These are phyloP conservation scores for Vigna trinervia DNA, from an alignment of 306 rosid genomes.

Conservation along the genomic window DNA sequence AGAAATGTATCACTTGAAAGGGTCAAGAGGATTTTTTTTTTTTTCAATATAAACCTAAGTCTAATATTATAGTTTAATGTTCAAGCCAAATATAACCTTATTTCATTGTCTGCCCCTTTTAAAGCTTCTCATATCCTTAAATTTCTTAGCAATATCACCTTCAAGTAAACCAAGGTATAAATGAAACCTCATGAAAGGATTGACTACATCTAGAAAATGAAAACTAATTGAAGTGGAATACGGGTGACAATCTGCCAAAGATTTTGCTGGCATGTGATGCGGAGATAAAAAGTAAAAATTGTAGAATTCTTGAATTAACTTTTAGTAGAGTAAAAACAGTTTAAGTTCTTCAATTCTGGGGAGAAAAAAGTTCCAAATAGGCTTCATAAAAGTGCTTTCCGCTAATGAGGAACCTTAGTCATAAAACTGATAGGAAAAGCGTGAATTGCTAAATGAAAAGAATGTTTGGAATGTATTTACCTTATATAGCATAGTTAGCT, in stretches of 20 bases:
- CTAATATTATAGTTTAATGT: conserved; percentile 13
- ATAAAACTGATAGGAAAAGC: conserved; percentile 17
- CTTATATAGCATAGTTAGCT: conserved; percentile 95
- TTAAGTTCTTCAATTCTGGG: background rate
- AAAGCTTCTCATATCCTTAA: background rate
- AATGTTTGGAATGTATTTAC: conserved; percentile 54
- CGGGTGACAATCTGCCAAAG: background rate
- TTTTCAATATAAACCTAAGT: conserved; percentile 26
- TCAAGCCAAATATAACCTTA: background rate
- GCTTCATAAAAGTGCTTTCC: background rate
- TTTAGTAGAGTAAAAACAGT: background rate
- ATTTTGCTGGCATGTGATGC: background rate
- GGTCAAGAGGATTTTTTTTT: background rate
- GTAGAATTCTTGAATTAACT: background rate
- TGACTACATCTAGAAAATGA: background rate
- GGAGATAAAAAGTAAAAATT: background rate
- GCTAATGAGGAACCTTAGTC: background rate
- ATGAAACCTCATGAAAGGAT: conserved; percentile 12
- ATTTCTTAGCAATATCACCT: conserved; percentile 3
- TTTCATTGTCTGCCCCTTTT: background rate
- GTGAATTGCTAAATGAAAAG: conserved; percentile 11
- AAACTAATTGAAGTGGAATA: background rate
- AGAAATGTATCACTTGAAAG: background rate
- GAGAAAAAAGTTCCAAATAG: background rate
- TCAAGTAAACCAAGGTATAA: conserved; percentile 4